Conservation (phyloP, 2,329 filamentous ascomycete species). For the Nothomitra cinnamomea region DNA sequence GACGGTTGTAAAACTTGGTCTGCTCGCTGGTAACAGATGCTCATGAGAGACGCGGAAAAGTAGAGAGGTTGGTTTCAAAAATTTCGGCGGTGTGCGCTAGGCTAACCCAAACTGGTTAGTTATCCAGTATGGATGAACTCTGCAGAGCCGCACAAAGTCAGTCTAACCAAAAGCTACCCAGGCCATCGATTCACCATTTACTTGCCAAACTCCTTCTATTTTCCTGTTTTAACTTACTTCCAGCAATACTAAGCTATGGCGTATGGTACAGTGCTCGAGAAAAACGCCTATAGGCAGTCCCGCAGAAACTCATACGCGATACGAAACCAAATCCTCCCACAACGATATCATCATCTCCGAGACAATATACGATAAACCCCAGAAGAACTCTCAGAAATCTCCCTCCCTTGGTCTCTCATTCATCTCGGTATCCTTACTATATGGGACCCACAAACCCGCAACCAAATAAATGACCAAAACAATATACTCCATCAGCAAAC, state of each 20-base stretch:
- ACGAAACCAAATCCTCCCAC: too few relatives aligned
- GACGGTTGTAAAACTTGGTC: neutral
- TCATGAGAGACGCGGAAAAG: neutral
- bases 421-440: neutral
- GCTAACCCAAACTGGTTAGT: neutral
- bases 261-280: too few relatives aligned
- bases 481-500: slow-evolving; percentile 1
- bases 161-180: neutral
- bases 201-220: too few relatives aligned
- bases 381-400: neutral
- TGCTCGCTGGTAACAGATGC: neutral
- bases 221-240: too few relatives aligned
- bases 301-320: too few relatives aligned
- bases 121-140: neutral
- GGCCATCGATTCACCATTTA: neutral
- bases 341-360: too few relatives aligned
- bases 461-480: neutral
- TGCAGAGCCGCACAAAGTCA: neutral
- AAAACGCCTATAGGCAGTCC: too few relatives aligned
- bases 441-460: neutral
- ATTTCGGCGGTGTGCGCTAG: neutral
- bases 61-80: neutral
- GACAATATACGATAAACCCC: neutral
- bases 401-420: neutral
- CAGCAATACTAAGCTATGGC: too few relatives aligned